Percentiles rank a stretch among this genome's conserved stretches.
These are phyloP conservation scores for Monsonia emarginata DNA, from an alignment of 441 rosid species.

Conservation along the genomic window DNA sequence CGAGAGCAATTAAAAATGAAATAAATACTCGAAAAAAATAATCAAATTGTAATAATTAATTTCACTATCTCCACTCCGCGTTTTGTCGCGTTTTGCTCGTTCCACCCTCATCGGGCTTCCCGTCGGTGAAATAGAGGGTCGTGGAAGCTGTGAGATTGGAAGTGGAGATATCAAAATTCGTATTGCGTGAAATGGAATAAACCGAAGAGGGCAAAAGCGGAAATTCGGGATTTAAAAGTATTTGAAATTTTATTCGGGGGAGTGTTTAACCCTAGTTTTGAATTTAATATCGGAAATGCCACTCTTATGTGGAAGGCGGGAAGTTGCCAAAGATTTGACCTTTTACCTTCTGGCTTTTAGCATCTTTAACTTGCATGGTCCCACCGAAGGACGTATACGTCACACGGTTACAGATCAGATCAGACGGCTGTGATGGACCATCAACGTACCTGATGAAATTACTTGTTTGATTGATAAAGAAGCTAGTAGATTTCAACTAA, in stretches of 20 bases:
- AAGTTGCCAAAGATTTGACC: conserved; percentile 2
- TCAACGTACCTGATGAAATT: not conserved
- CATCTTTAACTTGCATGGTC: not conserved
- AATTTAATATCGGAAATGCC: not conserved
- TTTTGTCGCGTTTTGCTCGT: not conserved
- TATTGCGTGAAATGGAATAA: not conserved
- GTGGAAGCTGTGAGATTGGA: not conserved
- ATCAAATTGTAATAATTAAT: not conserved
- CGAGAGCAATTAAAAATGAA: conserved; percentile 15
- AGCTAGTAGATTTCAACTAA: too few species aligned
- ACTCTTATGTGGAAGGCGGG: not conserved
- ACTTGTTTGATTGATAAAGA: too few species aligned
- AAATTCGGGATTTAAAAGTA: not conserved
- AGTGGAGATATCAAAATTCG: not conserved
- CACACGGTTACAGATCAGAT: not conserved
- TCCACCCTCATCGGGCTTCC: not conserved
- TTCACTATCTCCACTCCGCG: not conserved
- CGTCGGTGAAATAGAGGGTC: not conserved
- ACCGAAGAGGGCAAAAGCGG: not conserved
- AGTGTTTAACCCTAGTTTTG: not conserved
- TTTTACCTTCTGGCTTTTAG: not conserved
- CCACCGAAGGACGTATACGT: not conserved
- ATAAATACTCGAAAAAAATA: not conserved
- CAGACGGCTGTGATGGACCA: not conserved
- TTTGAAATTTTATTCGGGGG: not conserved